Base-by-base conservation (phyloP, 176 grass and related monocot genomes). In the Typha latifolia region DNA sequence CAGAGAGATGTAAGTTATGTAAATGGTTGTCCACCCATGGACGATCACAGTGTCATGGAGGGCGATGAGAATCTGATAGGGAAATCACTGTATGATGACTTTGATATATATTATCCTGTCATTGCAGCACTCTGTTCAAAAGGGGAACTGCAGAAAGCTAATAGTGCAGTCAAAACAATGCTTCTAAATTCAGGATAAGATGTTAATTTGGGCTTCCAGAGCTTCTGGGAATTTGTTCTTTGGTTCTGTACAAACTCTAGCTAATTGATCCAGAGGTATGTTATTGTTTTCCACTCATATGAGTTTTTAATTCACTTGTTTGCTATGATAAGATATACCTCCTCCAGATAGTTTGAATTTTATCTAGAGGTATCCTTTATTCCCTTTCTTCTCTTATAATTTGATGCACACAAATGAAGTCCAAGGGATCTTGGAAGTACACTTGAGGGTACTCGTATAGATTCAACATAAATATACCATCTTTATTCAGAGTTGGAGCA, bases 61-160 rank as follows among this genome's bases (percentile, higher is more conserved):
- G 19, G 77, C 47, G 68, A 66, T 49, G 47, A 51, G 51, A 76
- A 79, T 80, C 78, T 82, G 63, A 65, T 82, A 68, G 69, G 32
- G 31, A 86, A 82, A 70, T 86, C 82, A 65, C 82, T 79, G 47
- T 73, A 48, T 49, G 81, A 86, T 47, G 80, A 91, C 69, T 91
- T 96, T 49, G 69, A 88, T n/a, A 76, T 78, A 61, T 96, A 96
- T 69, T 96, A 96, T 74, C 70, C 77, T 24, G 66, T 68, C 66
- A 81, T 96, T 81, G 72, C 77, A 67, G 85, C 73, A 62, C 81
- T 91, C 63, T 96, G 88, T 80, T 78, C 62, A 2, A 85, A 84
- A 85, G 87, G 91, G 59, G 82, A 96, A 24, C 37, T 85, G 57
- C 67, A 85, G 49, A 80, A 85, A 70, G 91, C 84, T 64, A 82